Evolutionary conservation across 306 rosid genomes (phyloP).

Genomic region (Trichosanthes truncata): DNA sequence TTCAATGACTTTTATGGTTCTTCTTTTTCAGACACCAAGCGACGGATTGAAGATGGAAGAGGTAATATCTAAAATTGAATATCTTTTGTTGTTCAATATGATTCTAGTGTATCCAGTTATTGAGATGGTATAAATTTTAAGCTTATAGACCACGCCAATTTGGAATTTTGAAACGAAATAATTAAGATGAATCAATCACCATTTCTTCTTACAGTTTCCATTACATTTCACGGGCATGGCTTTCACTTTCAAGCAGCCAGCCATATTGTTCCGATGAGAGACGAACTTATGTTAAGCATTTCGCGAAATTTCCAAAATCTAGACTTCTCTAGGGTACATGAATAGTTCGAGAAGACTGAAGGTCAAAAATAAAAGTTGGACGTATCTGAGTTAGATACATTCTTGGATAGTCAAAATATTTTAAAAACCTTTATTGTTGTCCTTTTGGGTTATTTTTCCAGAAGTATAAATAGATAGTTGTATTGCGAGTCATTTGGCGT

Average conservation of each 20-base stretch:
- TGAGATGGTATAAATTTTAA: neutral
- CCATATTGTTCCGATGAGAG: neutral
- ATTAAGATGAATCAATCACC: neutral
- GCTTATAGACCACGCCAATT: neutral
- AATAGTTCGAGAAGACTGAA: neutral
- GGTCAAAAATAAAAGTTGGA: neutral
- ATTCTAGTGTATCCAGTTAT: neutral
- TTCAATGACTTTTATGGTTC: neutral
- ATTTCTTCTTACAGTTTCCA: neutral
- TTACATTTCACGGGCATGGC: neutral
- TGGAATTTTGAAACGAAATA: neutral
- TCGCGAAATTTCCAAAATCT: neutral
- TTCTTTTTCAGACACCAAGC: conserved; percentile 54
- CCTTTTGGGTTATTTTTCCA: neutral
- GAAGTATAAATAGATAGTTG: neutral
- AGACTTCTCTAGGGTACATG: neutral
- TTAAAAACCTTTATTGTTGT: neutral
- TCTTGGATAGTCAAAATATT: neutral
- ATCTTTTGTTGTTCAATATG: neutral
- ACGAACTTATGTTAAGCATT: neutral
- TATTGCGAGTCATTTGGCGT: neutral
- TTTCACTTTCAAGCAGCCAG: neutral
- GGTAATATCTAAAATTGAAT: conserved; percentile 32
- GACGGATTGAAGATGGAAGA: conserved; percentile 58
- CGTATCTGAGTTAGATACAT: neutral